Evolutionary conservation across 192 early-diverging fungal species (phyloP).

Genomic region (Gigaspora rosea): DNA sequence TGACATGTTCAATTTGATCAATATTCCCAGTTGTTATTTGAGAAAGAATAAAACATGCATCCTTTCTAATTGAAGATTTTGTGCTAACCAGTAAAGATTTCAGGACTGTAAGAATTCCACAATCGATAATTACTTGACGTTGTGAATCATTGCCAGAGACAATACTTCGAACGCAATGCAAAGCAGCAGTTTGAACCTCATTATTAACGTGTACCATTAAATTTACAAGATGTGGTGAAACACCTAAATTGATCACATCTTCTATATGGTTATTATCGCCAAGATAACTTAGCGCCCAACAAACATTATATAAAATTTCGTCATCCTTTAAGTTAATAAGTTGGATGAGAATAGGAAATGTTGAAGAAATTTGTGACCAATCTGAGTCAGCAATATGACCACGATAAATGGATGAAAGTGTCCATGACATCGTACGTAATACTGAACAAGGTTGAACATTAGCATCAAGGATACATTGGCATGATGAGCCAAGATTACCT

Average conservation of each 20-base stretch:
- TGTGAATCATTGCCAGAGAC: conserved; percentile 81
- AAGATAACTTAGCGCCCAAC: conserved; percentile 83
- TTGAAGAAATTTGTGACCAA: conserved; percentile 56
- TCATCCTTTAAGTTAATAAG: conserved; percentile 70
- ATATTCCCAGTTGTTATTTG: conserved; percentile 52
- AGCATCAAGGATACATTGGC: conserved; percentile 39
- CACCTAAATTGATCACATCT: conserved; percentile 74
- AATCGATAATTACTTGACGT: conserved; percentile 73
- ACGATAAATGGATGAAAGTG: conserved; percentile 78
- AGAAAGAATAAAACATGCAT: conserved; percentile 59
- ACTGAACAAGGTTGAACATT: conserved; percentile 53
- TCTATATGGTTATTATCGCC: conserved; percentile 68
- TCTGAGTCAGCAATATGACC: conserved; percentile 73
- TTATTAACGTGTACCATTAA: conserved; percentile 59
- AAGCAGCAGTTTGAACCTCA: conserved; percentile 72
- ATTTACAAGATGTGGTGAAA: conserved; percentile 71
- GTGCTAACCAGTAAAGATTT: conserved; percentile 47
- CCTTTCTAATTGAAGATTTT: conserved; percentile 46
- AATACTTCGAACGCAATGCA: conserved; percentile 78
- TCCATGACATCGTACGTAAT: conserved; percentile 79
- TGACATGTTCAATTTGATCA: conserved; percentile 50
- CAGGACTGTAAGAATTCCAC: conserved; percentile 60
- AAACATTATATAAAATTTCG: conserved; percentile 77
- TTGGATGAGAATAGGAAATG: conserved; percentile 54
- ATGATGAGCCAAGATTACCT: conserved; percentile 33